Percentiles rank a stretch among this genome's conserved stretches.
Evolutionary conservation across 495 filamentous ascomycete genomes (phyloP).

Genomic region (Haplographium delicatum): DNA sequence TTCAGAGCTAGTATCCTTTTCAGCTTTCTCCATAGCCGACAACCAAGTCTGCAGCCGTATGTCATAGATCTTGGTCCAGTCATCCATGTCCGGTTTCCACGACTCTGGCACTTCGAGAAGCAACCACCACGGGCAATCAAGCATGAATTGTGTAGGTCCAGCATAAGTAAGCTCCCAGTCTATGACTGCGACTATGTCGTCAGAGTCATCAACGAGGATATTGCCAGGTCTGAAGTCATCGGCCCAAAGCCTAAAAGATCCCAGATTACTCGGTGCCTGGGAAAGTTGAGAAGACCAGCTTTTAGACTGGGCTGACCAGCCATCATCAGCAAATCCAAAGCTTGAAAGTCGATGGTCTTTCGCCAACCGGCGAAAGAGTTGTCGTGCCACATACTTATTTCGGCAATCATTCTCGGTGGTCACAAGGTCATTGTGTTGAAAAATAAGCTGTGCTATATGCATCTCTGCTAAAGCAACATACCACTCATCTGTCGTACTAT

Average conservation of each 20-base stretch:
- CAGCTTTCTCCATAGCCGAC: slow-evolving; percentile 24
- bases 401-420: slow-evolving; percentile 31
- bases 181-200: slow-evolving; percentile 18
- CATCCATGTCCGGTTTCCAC: slow-evolving; percentile 30
- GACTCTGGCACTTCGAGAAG: slow-evolving; percentile 32
- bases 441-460: slow-evolving; percentile 35
- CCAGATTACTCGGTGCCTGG: not conserved
- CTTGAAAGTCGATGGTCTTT: slow-evolving; percentile 26
- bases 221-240: slow-evolving; percentile 28
- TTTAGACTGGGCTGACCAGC: slow-evolving; percentile 26
- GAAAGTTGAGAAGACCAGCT: not conserved
- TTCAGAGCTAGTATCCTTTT: slow-evolving; percentile 2
- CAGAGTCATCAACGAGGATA: slow-evolving; percentile 21
- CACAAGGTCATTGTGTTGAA: slow-evolving; percentile 38
- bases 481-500: slow-evolving; percentile 32
- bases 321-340: slow-evolving; percentile 28
- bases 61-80: slow-evolving; percentile 25
- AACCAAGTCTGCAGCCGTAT: slow-evolving; percentile 26
- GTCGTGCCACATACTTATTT: slow-evolving; percentile 32
- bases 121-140: slow-evolving; percentile 41
- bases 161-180: slow-evolving; percentile 41
- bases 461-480: slow-evolving; percentile 36
- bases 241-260: slow-evolving; percentile 19
- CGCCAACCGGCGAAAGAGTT: slow-evolving; percentile 31
- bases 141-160: slow-evolving; percentile 34